Percentiles rank a stretch among this genome's conserved stretches.
phyloP scores from a whole-genome alignment of 495 filamentous ascomycete genomes.

The Aspergillus carlsbadensis region DNA sequence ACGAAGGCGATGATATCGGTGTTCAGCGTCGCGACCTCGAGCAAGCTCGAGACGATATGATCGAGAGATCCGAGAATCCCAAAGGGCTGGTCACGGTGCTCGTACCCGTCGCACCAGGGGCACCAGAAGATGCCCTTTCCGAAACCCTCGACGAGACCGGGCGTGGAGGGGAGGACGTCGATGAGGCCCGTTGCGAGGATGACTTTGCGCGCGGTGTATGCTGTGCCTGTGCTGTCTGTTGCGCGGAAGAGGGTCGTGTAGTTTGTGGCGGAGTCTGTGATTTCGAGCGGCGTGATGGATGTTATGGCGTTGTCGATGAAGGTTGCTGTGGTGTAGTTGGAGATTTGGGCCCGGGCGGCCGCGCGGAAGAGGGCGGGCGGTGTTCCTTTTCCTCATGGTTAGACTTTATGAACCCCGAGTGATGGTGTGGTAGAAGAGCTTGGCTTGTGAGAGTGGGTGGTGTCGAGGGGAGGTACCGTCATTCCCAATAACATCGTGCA shows the following conservation, averaged over 20 bases:
- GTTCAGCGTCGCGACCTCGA: slow-evolving; percentile 50
- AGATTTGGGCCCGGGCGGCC: slow-evolving; percentile 51
- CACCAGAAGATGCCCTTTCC: slow-evolving; percentile 62
- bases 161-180: slow-evolving; percentile 53
- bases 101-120: slow-evolving; percentile 61
- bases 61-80: slow-evolving; percentile 47
- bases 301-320: slow-evolving; percentile 52
- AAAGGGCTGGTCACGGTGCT: slow-evolving; percentile 55
- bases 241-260: slow-evolving; percentile 47
- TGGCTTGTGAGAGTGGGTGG: too few species aligned
- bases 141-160: slow-evolving; percentile 50
- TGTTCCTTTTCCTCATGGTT: slow-evolving; percentile 49
- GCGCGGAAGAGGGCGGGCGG: slow-evolving; percentile 51
- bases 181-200: slow-evolving; percentile 55
- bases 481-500: slow-evolving; percentile 60
- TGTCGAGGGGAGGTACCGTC: slow-evolving; percentile 48
- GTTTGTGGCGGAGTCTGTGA: too few species aligned
- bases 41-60: slow-evolving; percentile 41
- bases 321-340: slow-evolving; percentile 44
- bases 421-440: too few species aligned
- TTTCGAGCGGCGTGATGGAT: slow-evolving; percentile 36
- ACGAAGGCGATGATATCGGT: slow-evolving; percentile 47
- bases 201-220: slow-evolving; percentile 48
- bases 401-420: too few species aligned
- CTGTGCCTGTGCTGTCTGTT: slow-evolving; percentile 27